phyloP scores from a whole-genome alignment of 352 stramenopile species.

The Blastocystis sp. region DNA sequence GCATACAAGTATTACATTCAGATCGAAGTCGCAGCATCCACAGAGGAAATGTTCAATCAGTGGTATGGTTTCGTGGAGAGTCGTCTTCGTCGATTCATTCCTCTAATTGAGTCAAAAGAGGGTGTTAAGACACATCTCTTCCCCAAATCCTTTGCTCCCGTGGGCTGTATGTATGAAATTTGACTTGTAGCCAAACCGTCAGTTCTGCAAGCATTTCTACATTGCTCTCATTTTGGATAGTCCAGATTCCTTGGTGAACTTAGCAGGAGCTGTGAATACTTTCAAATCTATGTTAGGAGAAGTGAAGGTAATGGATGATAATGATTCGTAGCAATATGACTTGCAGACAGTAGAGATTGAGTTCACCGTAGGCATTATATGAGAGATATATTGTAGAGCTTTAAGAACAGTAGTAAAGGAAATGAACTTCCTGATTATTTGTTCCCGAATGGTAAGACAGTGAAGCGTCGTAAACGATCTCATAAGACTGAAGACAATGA shows the following conservation, averaged over 20 bases:
- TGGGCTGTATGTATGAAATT: neutral
- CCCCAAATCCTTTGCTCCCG: constrained; percentile 72
- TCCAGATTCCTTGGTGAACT: neutral
- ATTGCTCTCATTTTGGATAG: constrained; percentile 14
- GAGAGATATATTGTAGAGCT: neutral
- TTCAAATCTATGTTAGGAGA: neutral
- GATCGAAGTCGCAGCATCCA: constrained; percentile 84
- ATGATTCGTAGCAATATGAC: neutral
- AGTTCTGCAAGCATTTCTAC: constrained; percentile 35
- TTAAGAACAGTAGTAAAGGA: constrained; percentile 45
- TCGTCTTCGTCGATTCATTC: constrained; percentile 84
- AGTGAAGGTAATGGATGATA: neutral
- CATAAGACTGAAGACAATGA: neutral
- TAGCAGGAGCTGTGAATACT: neutral
- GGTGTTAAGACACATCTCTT: constrained; percentile 73
- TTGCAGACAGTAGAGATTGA: neutral
- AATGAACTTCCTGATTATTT: constrained; percentile 54
- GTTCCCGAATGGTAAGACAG: constrained; percentile 30
- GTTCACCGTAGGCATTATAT: neutral
- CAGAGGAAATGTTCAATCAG: constrained; percentile 82
- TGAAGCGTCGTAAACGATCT: neutral
- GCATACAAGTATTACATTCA: constrained; percentile 84
- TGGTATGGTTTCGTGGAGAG: constrained; percentile 90
- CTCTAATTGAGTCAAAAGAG: constrained; percentile 72
- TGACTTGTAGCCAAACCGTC: neutral